Base-by-base conservation (phyloP, 768 basidiomycete genomes). In the Floccularia luteovirens region DNA sequence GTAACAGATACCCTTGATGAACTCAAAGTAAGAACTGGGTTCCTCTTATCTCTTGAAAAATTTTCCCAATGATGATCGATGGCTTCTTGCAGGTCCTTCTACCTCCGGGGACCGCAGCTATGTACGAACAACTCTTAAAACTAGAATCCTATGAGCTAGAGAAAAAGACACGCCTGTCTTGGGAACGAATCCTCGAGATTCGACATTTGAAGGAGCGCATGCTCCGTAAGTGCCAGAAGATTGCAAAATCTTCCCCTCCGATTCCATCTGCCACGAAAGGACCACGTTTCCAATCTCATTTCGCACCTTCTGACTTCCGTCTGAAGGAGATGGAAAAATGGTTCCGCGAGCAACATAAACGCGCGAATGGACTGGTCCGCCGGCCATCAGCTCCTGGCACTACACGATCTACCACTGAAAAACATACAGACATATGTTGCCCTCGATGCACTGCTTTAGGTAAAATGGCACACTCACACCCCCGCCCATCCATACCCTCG, bases 311-410 rank as follows among this genome's bases (percentile, higher is more conserved):
- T 24, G 83, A 87, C 54, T 87, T 87, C 52, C 70, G 82, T 14
- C 59, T 85, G 25, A 82, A 82, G 58, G 82, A 83, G 57, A 82
- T 87, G 75, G 83, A 87, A 51, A 77, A 75, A 43, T 87, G 84
- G 84, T 74, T 82, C 50, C 66, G 74, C 42, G 64, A 71, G 22
- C 74, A 80, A 40, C 69, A 73, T 36, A 66, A 65, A 46, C 65
- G 66, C 24, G 57, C 58, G 13, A 58, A 58, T 6, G 49, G 55
- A 12, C 22, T 51, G 16, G 48, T 58, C 31, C 54, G 47, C 39
- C 37, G 24, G 24, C 31, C 46, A 19, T 33, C 39, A 5, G 19
- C 28, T 30, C 45, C 39, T 24, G n/a, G n/a, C n/a, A n/a, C n/a
- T n/a, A 31, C 22, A 32, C 38, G 38, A 41, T 39, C 24, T 43